phyloP scores from a whole-genome alignment of 139 green algal species.

The Haematococcus sp. region DNA sequence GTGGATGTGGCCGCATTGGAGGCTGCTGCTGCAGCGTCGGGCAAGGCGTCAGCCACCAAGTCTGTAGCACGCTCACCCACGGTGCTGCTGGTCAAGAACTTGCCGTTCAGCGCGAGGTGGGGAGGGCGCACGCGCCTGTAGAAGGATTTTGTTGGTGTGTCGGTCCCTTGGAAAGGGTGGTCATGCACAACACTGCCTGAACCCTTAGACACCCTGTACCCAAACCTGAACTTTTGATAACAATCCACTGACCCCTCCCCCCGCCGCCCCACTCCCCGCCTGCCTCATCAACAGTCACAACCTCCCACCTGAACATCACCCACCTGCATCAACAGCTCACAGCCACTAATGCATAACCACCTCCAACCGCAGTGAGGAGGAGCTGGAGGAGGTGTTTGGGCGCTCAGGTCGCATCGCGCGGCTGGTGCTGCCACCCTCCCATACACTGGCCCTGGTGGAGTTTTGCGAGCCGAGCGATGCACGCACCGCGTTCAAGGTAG shows the following conservation, averaged over 20 bases:
- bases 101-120: slow-evolving; percentile 71
- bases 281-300: too few species aligned
- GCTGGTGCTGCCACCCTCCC: slow-evolving; percentile 79
- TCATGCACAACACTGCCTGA: too few species aligned
- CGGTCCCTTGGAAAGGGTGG: too few species aligned
- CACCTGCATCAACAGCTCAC: too few species aligned
- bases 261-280: too few species aligned
- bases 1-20: slow-evolving; percentile 79
- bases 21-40: slow-evolving; percentile 60
- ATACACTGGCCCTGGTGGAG: slow-evolving; percentile 89
- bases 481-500: slow-evolving; percentile 38
- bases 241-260: too few species aligned
- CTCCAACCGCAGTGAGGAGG: slow-evolving; percentile 45
- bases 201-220: background rate
- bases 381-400: slow-evolving; percentile 68
- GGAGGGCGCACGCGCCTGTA: background rate
- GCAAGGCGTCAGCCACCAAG: slow-evolving; percentile 37
- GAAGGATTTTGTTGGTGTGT: too few species aligned
- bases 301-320: too few species aligned
- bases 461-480: slow-evolving; percentile 69
- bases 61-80: slow-evolving; percentile 59
- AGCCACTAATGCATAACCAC: background rate
- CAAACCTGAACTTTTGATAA: background rate
- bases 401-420: slow-evolving; percentile 53
- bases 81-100: slow-evolving; percentile 94